Percentiles rank a stretch among this genome's conserved stretches.
phyloP scores from a whole-genome alignment of 169 alveolate genomes.

The Babesia divergens region DNA sequence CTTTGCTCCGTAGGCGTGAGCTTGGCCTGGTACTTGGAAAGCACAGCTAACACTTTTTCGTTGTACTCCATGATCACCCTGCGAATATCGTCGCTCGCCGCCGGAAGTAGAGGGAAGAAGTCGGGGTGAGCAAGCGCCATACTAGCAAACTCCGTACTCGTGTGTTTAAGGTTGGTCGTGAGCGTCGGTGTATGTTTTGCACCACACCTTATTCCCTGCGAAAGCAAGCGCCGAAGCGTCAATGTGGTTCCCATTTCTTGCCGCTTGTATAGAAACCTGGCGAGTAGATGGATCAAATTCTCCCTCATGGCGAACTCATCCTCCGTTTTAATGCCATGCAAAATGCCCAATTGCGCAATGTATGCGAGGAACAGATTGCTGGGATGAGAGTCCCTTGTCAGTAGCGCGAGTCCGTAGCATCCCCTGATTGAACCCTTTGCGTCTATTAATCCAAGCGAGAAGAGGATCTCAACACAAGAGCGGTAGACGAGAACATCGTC shows the following conservation, averaged over 20 bases:
- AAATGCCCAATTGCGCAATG: slow-evolving; percentile 35
- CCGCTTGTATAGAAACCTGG: slow-evolving; percentile 25
- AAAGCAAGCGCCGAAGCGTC: slow-evolving; percentile 23
- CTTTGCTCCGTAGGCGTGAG: slow-evolving; percentile 20
- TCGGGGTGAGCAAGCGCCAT: slow-evolving; percentile 41
- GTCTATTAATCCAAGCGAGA: slow-evolving; percentile 70
- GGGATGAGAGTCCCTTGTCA: slow-evolving; percentile 65
- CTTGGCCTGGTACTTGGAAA: slow-evolving; percentile 42
- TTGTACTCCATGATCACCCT: slow-evolving; percentile 31
- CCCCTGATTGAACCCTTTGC: slow-evolving; percentile 61
- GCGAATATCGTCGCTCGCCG: background rate
- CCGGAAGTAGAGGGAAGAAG: slow-evolving; percentile 56
- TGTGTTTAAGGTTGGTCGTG: background rate
- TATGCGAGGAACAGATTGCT: slow-evolving; percentile 63
- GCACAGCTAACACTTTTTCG: background rate
- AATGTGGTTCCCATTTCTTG: slow-evolving; percentile 37
- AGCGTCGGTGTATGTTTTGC: background rate
- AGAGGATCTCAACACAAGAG: slow-evolving; percentile 61
- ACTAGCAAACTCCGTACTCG: background rate
- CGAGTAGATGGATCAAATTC: slow-evolving; percentile 21
- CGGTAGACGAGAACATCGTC: slow-evolving; percentile 29
- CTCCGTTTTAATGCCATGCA: slow-evolving; percentile 1
- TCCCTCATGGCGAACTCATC: background rate
- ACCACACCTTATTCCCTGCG: slow-evolving; percentile 45
- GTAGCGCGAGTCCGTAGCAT: slow-evolving; percentile 67